Evolutionary conservation across 257 asterid species (phyloP).

Genomic region (Solanum pinnatisectum): DNA sequence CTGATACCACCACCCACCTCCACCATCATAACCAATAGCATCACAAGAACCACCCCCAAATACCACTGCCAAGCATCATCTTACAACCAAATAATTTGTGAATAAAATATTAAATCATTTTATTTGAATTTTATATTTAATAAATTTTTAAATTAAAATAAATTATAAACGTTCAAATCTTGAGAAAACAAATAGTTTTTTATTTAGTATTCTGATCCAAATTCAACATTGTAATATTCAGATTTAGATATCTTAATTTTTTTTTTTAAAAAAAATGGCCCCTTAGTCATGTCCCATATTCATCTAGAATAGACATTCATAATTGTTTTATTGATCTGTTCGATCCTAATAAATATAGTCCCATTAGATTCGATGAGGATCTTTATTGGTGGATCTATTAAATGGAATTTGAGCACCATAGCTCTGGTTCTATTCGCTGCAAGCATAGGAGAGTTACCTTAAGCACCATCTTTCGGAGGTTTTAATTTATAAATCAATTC

Average conservation of each 20-base stretch:
- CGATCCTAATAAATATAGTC: background rate
- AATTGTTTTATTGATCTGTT: background rate
- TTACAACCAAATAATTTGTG: background rate
- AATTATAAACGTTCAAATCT: background rate
- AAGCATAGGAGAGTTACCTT: background rate
- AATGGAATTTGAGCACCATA: background rate
- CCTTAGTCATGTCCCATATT: background rate
- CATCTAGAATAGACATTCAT: background rate
- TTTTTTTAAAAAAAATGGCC: background rate
- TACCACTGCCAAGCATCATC: background rate
- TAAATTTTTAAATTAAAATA: background rate
- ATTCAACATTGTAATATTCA: background rate
- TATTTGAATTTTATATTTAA: background rate
- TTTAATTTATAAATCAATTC: background rate
- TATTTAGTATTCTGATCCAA: background rate
- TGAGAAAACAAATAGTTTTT: background rate
- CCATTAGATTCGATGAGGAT: background rate
- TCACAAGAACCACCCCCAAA: background rate
- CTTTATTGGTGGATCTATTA: background rate
- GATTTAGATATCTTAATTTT: background rate
- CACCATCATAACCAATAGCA: background rate
- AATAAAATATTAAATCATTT: background rate
- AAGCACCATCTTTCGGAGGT: background rate
- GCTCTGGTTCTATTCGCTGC: background rate
- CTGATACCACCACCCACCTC: background rate